Evolutionary conservation across 768 basidiomycete genomes (phyloP), one percentile per base, ranked within the genome.

Genomic region (Tylopilus balloui): DNA sequence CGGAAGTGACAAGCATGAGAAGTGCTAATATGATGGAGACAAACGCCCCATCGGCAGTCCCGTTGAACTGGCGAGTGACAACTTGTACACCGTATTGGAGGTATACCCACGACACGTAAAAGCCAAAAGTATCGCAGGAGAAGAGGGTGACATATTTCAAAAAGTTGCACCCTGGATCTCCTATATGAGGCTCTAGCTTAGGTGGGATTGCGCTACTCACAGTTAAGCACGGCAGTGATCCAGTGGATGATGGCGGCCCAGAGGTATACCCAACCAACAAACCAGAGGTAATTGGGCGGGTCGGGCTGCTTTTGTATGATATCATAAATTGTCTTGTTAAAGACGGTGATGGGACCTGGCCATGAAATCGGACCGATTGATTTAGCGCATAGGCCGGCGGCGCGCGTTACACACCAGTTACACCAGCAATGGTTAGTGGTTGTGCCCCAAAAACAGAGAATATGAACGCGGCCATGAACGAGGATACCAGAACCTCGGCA

Each of bases 51-150:
- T 79, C 71, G 7, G 63, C 60, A 3, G 55, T 64, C 42, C 64
- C 52, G 6, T 50, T 48, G 45, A 92, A 81, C 59, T 92, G 88
- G 34, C 88, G 77, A 2, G 84, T 87, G 51, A 87, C 71, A 19
- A 92, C 81, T 68, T 93, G 92, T 13, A 91, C 79, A 27, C 91
- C 91, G 53, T 94, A 94, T 69, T 95, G 89, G 6, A 89, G 75
- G 58, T 91, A 92, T 1, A 89, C 88, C 80, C 87, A 92, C 15
- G 88, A 86, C 1, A 94, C 90, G 64, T 92, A 94, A 68, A 92
- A 94, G 1, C 92, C 91, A 57, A 93, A 94, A 0, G 88, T 92
- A 56, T 93, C 91, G 63, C 91, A 93, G 19, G 91, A 85, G 67
- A 94, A 93, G 7, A 88, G 73, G 0, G 92, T 93, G 21, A 93